phyloP scores from a whole-genome alignment of 805 yeast genomes.

The Lachancea lanzarotensis region DNA sequence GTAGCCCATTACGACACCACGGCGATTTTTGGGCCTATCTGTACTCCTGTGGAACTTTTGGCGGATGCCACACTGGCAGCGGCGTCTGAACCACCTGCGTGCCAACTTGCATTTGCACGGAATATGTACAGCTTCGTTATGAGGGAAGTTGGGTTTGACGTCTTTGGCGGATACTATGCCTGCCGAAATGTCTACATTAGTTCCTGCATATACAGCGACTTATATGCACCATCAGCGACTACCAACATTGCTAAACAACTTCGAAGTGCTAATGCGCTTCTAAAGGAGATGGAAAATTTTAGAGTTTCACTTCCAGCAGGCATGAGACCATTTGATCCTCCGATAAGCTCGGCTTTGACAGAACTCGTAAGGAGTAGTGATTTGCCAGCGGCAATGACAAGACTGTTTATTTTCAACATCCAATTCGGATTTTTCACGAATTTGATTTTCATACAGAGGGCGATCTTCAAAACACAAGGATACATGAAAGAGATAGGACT shows the following conservation, averaged over 20 bases:
- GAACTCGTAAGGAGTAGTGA: conserved; percentile 1
- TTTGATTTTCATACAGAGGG: conserved; percentile 5
- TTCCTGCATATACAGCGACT: conserved; percentile 4
- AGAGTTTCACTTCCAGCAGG: conserved; percentile 4
- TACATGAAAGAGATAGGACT: conserved; percentile 1
- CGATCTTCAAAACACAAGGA: conserved; percentile 4
- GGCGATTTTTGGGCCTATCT: not conserved
- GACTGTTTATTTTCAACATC: not conserved
- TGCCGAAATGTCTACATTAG: not conserved
- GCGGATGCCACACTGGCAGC: conserved; percentile 1
- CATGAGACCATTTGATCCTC: conserved; percentile 3
- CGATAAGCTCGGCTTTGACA: not conserved
- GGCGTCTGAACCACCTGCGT: not conserved
- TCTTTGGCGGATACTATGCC: conserved; percentile 1
- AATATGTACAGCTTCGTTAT: conserved; percentile 2
- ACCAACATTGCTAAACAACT: not conserved
- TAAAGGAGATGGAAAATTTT: conserved; percentile 2
- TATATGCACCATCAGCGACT: conserved; percentile 4
- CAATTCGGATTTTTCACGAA: conserved; percentile 4
- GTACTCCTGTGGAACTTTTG: conserved; percentile 1
- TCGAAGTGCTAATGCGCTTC: conserved; percentile 1
- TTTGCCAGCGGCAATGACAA: conserved; percentile 1
- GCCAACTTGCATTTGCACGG: conserved; percentile 1
- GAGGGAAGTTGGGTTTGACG: conserved; percentile 3
- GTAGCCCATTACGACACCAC: conserved; percentile 14